Evolutionary conservation across 495 filamentous ascomycete genomes (phyloP), one percentile per base, ranked within the genome.

Genomic region (Ramalina intermedia): DNA sequence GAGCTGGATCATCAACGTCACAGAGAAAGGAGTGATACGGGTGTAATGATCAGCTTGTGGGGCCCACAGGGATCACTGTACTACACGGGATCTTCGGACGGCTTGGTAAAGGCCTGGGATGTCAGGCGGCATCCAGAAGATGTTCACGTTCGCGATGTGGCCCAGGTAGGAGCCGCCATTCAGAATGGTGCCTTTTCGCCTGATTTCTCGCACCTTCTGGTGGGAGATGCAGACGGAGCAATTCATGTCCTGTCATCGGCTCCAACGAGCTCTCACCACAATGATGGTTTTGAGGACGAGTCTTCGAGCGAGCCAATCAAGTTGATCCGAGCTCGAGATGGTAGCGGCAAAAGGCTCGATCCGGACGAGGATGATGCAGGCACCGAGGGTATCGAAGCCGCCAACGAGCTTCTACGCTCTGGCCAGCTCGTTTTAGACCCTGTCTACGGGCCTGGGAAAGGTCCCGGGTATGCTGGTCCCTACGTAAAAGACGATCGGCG

Each of bases 31-130:
- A 75, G 76, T 18, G 91, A 96, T 58, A 80, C 82, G 1, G 91
- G 91, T 0, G 80, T 95, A 4, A 81, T 82, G 35, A 81, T 91
- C 52, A 77, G 78, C 1, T 66, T 84, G 1, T 98, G 90, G 90
- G 88, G 83, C 2, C 69, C 71, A 3, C 72, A 72, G 0, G 64
- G 71, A 5, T 77, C 84, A 43, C 70, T 83, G 0, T 76, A 96
- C 41, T 94, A 89, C 57, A 94, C 85, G n/a, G 91, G 89, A 2
- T 82, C 81, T 3, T 91, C 87, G 0, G 91, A 98, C 58, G 90
- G 91, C 1, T 68, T 82, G 0, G 70, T 98, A 6, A 94, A 87
- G 48, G 73, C 79, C 17, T 98, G 91, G 91, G 79, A 96, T 58
- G 69, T 93, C 18, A 69, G 69, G 40, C 72, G 73, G 18, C 71